Evolutionary conservation across 2,329 filamentous ascomycete genomes (phyloP).

Genomic region (Beauveria sp.): DNA sequence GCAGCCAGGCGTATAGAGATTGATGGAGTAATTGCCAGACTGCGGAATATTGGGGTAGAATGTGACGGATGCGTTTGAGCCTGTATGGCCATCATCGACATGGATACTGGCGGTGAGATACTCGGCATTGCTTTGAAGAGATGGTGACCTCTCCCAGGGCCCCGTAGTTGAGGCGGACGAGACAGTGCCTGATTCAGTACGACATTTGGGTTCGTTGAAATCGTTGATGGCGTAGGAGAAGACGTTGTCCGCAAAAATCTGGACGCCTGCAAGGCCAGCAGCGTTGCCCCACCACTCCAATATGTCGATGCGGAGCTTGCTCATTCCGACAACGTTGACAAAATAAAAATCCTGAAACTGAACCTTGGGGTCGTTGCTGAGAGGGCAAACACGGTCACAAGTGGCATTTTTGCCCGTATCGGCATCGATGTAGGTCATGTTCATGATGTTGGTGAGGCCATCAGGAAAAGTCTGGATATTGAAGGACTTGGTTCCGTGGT

Average conservation of each 20-base stretch:
- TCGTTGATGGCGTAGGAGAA: slow-evolving; percentile 75
- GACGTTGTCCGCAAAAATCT: slow-evolving; percentile 80
- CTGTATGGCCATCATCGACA: slow-evolving; percentile 39
- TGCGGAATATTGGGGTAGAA: slow-evolving; percentile 81
- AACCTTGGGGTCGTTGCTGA: slow-evolving; percentile 60
- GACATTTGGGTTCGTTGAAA: slow-evolving; percentile 85
- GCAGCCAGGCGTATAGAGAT: slow-evolving; percentile 89
- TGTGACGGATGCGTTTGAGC: slow-evolving; percentile 57
- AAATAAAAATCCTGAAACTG: slow-evolving; percentile 86
- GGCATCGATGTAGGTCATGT: slow-evolving; percentile 83
- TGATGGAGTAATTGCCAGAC: slow-evolving; percentile 85
- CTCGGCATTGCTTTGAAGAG: slow-evolving; percentile 60
- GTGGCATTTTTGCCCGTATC: slow-evolving; percentile 56
- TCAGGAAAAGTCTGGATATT: slow-evolving; percentile 72
- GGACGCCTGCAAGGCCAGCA: slow-evolving; percentile 76
- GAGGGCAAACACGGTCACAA: slow-evolving; percentile 79
- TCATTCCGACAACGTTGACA: slow-evolving; percentile 83
- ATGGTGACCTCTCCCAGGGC: slow-evolving; percentile 64
- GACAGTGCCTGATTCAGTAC: slow-evolving; percentile 37
- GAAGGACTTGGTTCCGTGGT: slow-evolving; percentile 81
- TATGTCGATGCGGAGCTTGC: slow-evolving; percentile 76
- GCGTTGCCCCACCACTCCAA: slow-evolving; percentile 80
- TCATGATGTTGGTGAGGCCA: slow-evolving; percentile 72
- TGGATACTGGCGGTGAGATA: slow-evolving; percentile 67
- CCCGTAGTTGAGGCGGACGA: slow-evolving; percentile 65